These are phyloP conservation scores for Aspergillus luchuensis DNA, from an alignment of 2,329 filamentous ascomycete species.

Conservation along the genomic window DNA sequence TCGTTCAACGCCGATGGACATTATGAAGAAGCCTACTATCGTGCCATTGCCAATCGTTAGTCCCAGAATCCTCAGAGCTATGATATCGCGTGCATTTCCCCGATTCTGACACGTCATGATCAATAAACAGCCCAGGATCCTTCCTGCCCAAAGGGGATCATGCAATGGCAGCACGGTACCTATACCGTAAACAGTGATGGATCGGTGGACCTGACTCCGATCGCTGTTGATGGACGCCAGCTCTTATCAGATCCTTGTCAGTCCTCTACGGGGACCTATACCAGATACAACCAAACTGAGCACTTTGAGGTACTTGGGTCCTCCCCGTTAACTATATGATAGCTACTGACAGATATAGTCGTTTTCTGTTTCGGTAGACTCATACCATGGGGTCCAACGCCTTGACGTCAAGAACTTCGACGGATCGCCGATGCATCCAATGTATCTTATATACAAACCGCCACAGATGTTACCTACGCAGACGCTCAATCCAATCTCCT, in stretches of 20 bases:
- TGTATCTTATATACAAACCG: constrained; percentile 65
- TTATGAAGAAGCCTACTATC: constrained; percentile 71
- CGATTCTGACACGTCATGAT: constrained; percentile 16
- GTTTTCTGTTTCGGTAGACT: constrained; percentile 54
- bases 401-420: constrained; percentile 67
- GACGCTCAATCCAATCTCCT: constrained; percentile 61
- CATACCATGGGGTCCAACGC: constrained; percentile 63
- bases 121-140: constrained; percentile 56
- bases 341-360: constrained; percentile 31
- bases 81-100: neutral
- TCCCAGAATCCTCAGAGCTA: constrained; percentile 18
- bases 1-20: constrained; percentile 69
- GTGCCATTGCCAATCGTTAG: constrained; percentile 69
- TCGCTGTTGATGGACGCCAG: constrained; percentile 68
- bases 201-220: constrained; percentile 61
- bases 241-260: constrained; percentile 66
- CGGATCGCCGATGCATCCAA: constrained; percentile 65
- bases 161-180: constrained; percentile 73
- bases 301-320: constrained; percentile 57
- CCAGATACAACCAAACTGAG: constrained; percentile 67
- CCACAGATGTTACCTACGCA: constrained; percentile 71
- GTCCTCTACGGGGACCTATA: constrained; percentile 59
- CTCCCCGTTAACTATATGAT: neutral
- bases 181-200: constrained; percentile 60
- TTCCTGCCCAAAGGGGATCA: constrained; percentile 63